Conservation (phyloP, 2,329 filamentous ascomycete species). For the Talaromyces amestolkiae region DNA sequence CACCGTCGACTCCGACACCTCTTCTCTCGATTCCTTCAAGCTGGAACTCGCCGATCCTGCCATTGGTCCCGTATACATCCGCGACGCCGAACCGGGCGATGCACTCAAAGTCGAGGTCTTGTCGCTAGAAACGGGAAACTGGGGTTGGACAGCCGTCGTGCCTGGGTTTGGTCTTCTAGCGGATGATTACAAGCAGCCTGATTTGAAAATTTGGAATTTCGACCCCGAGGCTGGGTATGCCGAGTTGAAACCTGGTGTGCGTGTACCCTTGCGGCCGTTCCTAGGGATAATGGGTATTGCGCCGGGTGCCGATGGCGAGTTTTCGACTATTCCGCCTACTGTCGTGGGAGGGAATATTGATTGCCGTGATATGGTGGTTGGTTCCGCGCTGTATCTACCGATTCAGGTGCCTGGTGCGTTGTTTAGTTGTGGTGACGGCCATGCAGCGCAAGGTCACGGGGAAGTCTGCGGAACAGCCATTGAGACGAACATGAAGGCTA, state of each 20-base stretch:
- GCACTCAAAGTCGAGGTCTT: conserved; percentile 54
- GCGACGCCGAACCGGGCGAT: conserved; percentile 52
- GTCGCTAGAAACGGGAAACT: conserved; percentile 45
- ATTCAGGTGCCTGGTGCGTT: conserved; percentile 51
- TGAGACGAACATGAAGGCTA: conserved; percentile 53
- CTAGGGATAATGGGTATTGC: conserved; percentile 55
- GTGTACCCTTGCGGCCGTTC: conserved; percentile 52
- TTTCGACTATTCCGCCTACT: conserved; percentile 52
- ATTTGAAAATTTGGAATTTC: conserved; percentile 53
- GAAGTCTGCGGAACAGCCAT: conserved; percentile 58
- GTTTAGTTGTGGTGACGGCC: conserved; percentile 56
- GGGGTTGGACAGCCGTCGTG: conserved; percentile 56
- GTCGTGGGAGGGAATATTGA: conserved; percentile 57
- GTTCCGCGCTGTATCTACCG: conserved; percentile 50
- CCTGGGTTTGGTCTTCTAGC: conserved; percentile 51
- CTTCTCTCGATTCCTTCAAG: conserved; percentile 44
- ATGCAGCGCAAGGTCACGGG: conserved; percentile 55
- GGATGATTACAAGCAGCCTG: conserved; percentile 47
- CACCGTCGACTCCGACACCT: conserved; percentile 41
- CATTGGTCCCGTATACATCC: conserved; percentile 52
- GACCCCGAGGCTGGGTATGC: conserved; percentile 40
- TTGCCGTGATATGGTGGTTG: conserved; percentile 50
- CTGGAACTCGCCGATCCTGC: conserved; percentile 48
- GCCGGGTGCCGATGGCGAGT: conserved; percentile 45
- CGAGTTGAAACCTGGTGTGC: conserved; percentile 49